Conservation (phyloP, 306 rosid species). For the Alnus rubra region DNA sequence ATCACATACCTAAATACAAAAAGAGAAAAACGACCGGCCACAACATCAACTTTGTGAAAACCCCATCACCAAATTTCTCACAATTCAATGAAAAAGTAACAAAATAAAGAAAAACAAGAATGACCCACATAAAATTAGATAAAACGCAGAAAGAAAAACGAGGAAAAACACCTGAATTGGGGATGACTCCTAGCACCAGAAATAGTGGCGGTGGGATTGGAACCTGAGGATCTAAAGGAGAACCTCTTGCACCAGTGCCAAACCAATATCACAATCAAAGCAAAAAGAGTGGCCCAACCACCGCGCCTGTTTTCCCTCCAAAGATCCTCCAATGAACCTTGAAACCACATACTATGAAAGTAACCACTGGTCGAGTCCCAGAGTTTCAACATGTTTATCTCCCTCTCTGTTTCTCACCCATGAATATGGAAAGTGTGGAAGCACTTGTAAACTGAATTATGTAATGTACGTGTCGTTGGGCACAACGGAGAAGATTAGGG, state of each 20-base stretch:
- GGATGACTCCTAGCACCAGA: slow-evolving; percentile 13
- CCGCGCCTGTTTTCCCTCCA: slow-evolving; percentile 48
- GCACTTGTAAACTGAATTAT: not conserved
- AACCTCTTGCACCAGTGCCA: slow-evolving; percentile 38
- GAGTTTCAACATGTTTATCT: not conserved
- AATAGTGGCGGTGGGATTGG: slow-evolving; percentile 13
- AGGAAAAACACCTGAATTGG: not conserved
- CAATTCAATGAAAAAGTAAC: not conserved
- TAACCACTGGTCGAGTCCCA: not conserved
- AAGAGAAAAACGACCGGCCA: not conserved
- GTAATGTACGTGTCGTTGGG: not conserved
- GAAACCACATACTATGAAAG: not conserved
- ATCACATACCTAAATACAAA: not conserved
- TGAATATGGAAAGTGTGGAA: not conserved
- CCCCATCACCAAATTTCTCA: not conserved
- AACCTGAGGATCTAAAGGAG: slow-evolving; percentile 27
- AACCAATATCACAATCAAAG: slow-evolving; percentile 41
- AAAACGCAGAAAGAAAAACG: not conserved
- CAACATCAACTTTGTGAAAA: not conserved
- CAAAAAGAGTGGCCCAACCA: slow-evolving; percentile 52
- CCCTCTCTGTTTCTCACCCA: not conserved
- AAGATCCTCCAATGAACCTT: slow-evolving; percentile 32
- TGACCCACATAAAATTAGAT: not conserved
- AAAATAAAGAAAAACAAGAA: not conserved
- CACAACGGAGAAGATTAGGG: not conserved